Conservation (phyloP, 352 stramenopile species). For the Thalassiosira mediterranea region DNA sequence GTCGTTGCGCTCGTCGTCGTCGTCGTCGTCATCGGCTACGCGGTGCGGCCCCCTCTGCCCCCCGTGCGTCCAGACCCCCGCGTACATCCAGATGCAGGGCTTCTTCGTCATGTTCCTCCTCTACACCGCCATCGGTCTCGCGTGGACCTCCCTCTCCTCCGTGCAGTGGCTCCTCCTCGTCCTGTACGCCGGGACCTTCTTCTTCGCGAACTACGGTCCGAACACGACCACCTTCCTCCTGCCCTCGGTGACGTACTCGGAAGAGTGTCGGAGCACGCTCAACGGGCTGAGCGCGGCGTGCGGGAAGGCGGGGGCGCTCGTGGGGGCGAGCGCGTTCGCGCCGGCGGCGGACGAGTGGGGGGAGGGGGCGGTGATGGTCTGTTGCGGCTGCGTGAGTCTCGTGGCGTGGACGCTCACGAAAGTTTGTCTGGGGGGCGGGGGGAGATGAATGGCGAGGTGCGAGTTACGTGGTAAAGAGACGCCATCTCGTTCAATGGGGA, state of each 20-base stretch:
- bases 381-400: slow-evolving; percentile 64
- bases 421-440: too few species aligned
- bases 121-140: slow-evolving; percentile 61
- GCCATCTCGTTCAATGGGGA: too few species aligned
- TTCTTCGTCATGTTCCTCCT: slow-evolving; percentile 69
- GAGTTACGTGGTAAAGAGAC: too few species aligned
- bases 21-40: too few species aligned
- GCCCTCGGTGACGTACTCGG: slow-evolving; percentile 61
- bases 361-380: slow-evolving; percentile 53
- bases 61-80: slow-evolving; percentile 42
- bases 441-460: too few species aligned
- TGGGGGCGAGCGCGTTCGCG: slow-evolving; percentile 57
- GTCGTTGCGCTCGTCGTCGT: slow-evolving; percentile 25
- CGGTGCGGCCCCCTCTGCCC: slow-evolving; percentile 42
- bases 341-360: slow-evolving; percentile 44
- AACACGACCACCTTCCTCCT: slow-evolving; percentile 71
- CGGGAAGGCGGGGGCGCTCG: slow-evolving; percentile 62
- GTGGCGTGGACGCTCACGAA: slow-evolving; percentile 64
- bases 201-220: slow-evolving; percentile 73
- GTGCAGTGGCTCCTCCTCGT: slow-evolving; percentile 51
- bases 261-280: slow-evolving; percentile 60
- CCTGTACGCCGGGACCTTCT: slow-evolving; percentile 63
- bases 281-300: slow-evolving; percentile 67
- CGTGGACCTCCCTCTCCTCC: slow-evolving; percentile 33
- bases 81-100: slow-evolving; percentile 66